Base-by-base conservation (phyloP, 495 filamentous ascomycete genomes). In the Daldinia bambusicola region DNA sequence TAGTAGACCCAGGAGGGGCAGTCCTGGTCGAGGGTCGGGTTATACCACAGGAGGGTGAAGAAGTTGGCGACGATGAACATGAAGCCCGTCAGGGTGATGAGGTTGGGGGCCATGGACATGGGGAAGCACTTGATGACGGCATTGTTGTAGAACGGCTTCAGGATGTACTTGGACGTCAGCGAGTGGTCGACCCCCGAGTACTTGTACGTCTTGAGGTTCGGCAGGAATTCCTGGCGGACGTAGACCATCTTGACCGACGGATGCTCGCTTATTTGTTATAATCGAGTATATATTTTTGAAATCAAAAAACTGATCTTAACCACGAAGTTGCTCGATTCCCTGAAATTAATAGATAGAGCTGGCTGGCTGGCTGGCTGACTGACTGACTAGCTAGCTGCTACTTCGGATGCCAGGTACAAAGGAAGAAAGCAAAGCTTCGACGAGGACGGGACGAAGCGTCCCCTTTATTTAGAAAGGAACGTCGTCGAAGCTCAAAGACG, bases 61-160 rank as follows among this genome's bases (percentile, higher is more conserved):
- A 98, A 87, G 83, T 99, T 99, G 78, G 90, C 80, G 66, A 98
- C 83, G 77, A 99, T 90, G 78, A 98, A 98, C 76, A 87, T 84
- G 84, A 98, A 98, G 50, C 95, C 95, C 13, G 89, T 90, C 61
- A 98, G 82, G 4, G 95, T 99, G 79, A 99, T 97, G 65, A 88
- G 78, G 80, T 89, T 89, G 61, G 88, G 87, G 84, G 95, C 95
- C 95, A 99, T 98, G 76, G 80, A 91, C 89, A 96, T 91, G 45
- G 95, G 95, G 78, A 99, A 98, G 80, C 89, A 91, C 56, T 93
- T 86, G 81, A 99, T 97, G 73, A 95, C 96, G 69, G 93, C 84
- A 81, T 97, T 91, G 80, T 88, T 97, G 84, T 98, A 99, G 81
- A 98, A 99, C 20, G 95, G 95, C 84, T 99, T 98, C 69, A 99